Evolutionary conservation across 257 asterid species (phyloP), one percentile per base, ranked within the genome.

Genomic region (Solanum sejunctum): DNA sequence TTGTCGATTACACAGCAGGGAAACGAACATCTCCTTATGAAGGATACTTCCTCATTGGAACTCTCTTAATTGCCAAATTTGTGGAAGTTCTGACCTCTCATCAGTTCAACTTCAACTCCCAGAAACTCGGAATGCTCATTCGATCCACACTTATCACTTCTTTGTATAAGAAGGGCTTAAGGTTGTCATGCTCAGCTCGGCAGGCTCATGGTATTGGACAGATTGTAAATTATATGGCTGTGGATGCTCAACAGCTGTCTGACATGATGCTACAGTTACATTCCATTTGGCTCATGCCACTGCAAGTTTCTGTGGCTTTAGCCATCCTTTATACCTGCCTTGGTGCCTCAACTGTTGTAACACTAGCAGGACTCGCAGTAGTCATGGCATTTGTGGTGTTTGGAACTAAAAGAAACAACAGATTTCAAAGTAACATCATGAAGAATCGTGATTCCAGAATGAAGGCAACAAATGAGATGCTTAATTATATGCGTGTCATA

Each of bases 261-360:
- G 98, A 96, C 84, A 96, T 96, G 99, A 94, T 96, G 97, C 88
- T 95, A 60, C 99, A 95, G 87, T 89, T 96, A 3, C 98, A 96
- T 56, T 87, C 88, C 85, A 51, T 96, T 49, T 96, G 99, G 99
- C 85, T 93, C 5, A 94, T 92, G 98, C 99, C 98, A 0, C 21
- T 94, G 86, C 98, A 96, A 90, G 86, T 93, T 4, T n/a, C 69
- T 0, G 93, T 94, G n/a, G 97, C 98, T 10, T 69, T 96, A 63
- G 89, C 88, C 13, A 92, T 96, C 13, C 91, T 96, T 10, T 95
- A 90, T 56, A 92, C 80, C 80, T 92, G 88, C 86, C 86, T 96
- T 1, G 98, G 99, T 10, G 47, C 84, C 23, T 87, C 99, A 0
- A 89, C 94, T 0, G 3, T 95, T 18, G 93, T 94, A 3, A 91